Conservation (phyloP, 805 yeast genomes). For the Saccharomyces mikatae region DNA sequence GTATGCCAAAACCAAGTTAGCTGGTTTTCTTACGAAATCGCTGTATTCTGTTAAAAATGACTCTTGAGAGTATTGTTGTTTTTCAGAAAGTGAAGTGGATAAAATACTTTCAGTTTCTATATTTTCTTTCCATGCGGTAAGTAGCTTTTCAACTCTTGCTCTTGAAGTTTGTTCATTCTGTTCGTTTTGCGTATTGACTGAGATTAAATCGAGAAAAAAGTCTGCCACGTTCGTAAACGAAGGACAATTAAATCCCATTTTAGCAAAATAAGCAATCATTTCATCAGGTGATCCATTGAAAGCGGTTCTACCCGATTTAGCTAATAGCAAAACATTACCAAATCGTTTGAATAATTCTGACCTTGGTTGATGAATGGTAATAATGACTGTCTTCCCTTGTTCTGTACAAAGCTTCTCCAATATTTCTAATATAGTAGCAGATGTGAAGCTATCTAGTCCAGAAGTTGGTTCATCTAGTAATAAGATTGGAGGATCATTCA, state of each 20-base stretch:
- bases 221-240: conserved; percentile 64
- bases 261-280: conserved; percentile 41
- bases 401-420: conserved; percentile 45
- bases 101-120: not conserved
- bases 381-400: conserved; percentile 58
- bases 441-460: conserved; percentile 76
- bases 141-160: conserved; percentile 33
- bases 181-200: conserved; percentile 43
- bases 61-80: conserved; percentile 10
- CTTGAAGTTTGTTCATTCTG: conserved; percentile 35
- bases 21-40: conserved; percentile 16
- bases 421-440: conserved; percentile 56
- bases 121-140: conserved; percentile 32
- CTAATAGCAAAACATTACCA: conserved; percentile 64
- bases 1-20: conserved; percentile 26
- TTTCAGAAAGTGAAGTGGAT: not conserved
- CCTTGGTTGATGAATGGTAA: conserved; percentile 82
- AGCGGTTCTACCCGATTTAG: conserved; percentile 64
- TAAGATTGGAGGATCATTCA: conserved; percentile 62
- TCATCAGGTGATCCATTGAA: conserved; percentile 50
- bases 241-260: conserved; percentile 51
- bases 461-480: conserved; percentile 85
- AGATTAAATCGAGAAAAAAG: conserved; percentile 59
- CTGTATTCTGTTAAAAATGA: conserved; percentile 12
- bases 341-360: conserved; percentile 54